Evolutionary conservation across 1,139 yeast genomes (phyloP).

Genomic region (Barnettozyma hawaiiensis): DNA sequence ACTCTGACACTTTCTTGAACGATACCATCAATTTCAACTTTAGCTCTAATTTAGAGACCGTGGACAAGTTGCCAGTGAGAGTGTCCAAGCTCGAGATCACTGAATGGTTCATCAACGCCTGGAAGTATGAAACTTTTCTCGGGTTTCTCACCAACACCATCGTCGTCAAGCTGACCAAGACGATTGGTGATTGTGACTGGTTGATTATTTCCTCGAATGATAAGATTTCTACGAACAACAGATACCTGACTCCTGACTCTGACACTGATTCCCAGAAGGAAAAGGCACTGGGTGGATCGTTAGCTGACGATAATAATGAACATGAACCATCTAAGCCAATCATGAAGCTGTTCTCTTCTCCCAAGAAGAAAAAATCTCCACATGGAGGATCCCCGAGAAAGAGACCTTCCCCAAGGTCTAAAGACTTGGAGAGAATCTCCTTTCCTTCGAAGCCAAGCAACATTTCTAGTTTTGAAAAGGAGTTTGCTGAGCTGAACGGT

Average conservation of each 20-base stretch:
- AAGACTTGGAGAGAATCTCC: slow-evolving; percentile 20
- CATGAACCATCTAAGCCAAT: neutral
- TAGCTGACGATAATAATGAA: slow-evolving; percentile 8
- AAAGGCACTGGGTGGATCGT: slow-evolving; percentile 15
- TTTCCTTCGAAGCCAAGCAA: slow-evolving; percentile 19
- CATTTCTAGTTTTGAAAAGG: slow-evolving; percentile 15
- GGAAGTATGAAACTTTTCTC: slow-evolving; percentile 32
- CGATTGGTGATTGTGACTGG: slow-evolving; percentile 34
- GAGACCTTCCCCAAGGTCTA: slow-evolving; percentile 14
- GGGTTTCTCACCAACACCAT: slow-evolving; percentile 30
- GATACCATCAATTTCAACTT: slow-evolving; percentile 28
- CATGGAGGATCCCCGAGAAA: slow-evolving; percentile 7
- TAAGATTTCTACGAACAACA: slow-evolving; percentile 24
- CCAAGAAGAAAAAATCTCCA: slow-evolving; percentile 9
- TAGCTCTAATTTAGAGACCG: slow-evolving; percentile 21
- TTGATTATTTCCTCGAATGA: slow-evolving; percentile 30
- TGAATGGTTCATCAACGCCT: slow-evolving; percentile 32
- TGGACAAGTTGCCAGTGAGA: slow-evolving; percentile 26
- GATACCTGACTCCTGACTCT: slow-evolving; percentile 24
- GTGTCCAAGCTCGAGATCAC: slow-evolving; percentile 30
- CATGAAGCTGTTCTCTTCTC: neutral
- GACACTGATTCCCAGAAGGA: slow-evolving; percentile 16
- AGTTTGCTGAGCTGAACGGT: slow-evolving; percentile 7
- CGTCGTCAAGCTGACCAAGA: slow-evolving; percentile 29
- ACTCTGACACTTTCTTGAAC: slow-evolving; percentile 22